These are phyloP conservation scores for Cucurbitaria berberidis DNA, from an alignment of 2,329 filamentous ascomycete genomes.

Conservation along the genomic window DNA sequence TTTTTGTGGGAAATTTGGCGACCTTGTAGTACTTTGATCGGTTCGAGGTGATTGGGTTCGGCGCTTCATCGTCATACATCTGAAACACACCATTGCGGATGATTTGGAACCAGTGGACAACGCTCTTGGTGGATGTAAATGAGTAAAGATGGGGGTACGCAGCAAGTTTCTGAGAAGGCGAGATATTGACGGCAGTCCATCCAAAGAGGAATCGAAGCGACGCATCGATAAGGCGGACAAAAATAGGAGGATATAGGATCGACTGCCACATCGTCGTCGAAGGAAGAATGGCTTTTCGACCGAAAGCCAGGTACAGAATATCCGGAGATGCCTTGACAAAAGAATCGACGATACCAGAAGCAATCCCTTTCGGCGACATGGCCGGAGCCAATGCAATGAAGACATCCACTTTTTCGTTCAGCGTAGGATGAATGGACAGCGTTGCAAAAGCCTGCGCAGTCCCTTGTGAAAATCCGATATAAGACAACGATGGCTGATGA, in stretches of 20 bases:
- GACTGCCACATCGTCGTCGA: constrained; percentile 98
- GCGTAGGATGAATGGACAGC: constrained; percentile 85
- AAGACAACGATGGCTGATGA: constrained; percentile 81
- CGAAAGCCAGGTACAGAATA: constrained; percentile 90
- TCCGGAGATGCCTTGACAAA: constrained; percentile 93
- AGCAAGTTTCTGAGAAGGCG: constrained; percentile 85
- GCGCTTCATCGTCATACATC: constrained; percentile 96
- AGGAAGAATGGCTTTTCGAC: constrained; percentile 85
- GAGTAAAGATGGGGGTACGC: constrained; percentile 96
- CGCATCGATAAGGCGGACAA: constrained; percentile 84
- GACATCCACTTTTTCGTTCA: constrained; percentile 93
- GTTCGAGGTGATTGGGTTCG: constrained; percentile 73
- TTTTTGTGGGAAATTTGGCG: constrained; percentile 92
- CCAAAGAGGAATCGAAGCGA: constrained; percentile 84
- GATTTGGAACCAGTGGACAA: constrained; percentile 99
- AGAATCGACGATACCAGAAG: constrained; percentile 88
- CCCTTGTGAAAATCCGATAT: constrained; percentile 96
- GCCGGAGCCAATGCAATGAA: constrained; percentile 96
- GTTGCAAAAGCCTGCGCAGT: constrained; percentile 96
- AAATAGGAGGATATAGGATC: constrained; percentile 92
- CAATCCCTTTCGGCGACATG: constrained; percentile 91
- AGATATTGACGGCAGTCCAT: constrained; percentile 87
- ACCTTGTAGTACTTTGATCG: constrained; percentile 91
- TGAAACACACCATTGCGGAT: constrained; percentile 96
- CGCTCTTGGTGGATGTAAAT: constrained; percentile 93